Percentiles rank a stretch among this genome's conserved stretches.
These are phyloP conservation scores for Sporothrix pseudoabietina DNA, from an alignment of 2,329 filamentous ascomycete genomes.

Conservation along the genomic window DNA sequence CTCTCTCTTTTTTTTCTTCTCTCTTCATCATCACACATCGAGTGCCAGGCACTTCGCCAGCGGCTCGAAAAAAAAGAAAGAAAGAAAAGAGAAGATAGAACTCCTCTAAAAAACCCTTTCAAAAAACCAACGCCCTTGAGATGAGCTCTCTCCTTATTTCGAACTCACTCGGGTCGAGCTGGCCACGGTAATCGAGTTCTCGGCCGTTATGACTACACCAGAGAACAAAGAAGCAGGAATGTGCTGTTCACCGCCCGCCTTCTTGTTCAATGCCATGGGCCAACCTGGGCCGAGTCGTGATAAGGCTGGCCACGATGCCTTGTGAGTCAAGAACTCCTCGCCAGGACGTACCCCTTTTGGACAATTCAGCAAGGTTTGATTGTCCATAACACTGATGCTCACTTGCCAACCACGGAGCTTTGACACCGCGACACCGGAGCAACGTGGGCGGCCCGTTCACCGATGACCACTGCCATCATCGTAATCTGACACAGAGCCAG, in stretches of 20 bases:
- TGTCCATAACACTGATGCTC: background rate
- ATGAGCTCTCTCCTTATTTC: background rate
- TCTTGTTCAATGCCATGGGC: background rate
- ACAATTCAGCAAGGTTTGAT: background rate
- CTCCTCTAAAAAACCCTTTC: too few species aligned
- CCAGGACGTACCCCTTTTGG: too few species aligned
- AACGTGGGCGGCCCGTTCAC: background rate
- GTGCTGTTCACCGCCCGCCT: background rate
- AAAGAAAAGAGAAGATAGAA: too few species aligned
- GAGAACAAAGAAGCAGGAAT: background rate
- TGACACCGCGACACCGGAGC: background rate
- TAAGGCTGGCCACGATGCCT: too few species aligned
- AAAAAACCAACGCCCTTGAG: background rate
- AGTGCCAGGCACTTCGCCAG: too few species aligned
- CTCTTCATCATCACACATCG: background rate
- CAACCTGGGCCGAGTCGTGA: background rate
- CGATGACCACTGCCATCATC: background rate
- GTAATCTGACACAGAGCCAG: background rate
- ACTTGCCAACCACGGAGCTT: background rate
- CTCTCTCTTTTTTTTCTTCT: too few species aligned
- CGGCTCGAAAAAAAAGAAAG: background rate
- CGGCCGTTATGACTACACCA: background rate
- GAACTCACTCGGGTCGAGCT: background rate
- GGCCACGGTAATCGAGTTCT: background rate
- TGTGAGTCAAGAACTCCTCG: too few species aligned